Base-by-base conservation (phyloP, 108 stramenopile genomes). In the Nitzschia sp. region DNA sequence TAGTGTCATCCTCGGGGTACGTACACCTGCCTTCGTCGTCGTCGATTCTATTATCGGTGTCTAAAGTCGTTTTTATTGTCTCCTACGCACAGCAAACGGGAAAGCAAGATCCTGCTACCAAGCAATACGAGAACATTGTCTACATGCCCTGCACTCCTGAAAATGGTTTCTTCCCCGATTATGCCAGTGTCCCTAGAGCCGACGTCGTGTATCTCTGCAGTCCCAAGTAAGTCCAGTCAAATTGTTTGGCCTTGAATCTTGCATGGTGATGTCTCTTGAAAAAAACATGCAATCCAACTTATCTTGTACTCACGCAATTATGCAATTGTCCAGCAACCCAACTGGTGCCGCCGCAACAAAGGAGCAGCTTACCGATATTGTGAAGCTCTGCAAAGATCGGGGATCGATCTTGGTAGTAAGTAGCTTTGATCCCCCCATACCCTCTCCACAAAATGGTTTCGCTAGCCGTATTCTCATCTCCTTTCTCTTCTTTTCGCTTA, bases 121-220 rank as follows among this genome's bases (percentile, higher is more conserved):
- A 78, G 66, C 98, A 98, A 82, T 98, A 92, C 85, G 85, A 96
- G 48, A 96, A 96, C 72, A 96, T 98, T 74, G 95, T 97, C 24
- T 98, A 98, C 96, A 98, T 98, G 97, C 92, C 92, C 8, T 97
- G 96, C 79, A 93, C 82, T 54, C 86, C 87, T 18, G 83, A 88
- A 70, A 96, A 97, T 80, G 86, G 95, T 64, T 97, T 98, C 79
- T 97, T 97, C 87, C 97, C 97, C 15, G 95, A 98, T 74, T 88
- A 92, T 66, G 89, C 79, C 1, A 83, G 57, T 71, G 25, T 89
- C 27, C 91, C 92, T 28, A 83, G 96, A 45, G 95, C 97, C 23
- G 97, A 98, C 82, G 86, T 98, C 60, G 92, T 96, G 70, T 97
- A 98, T 79, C 84, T 98, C 54, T 98, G 97, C 85, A 82, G 80